Percentiles rank a stretch among this genome's conserved stretches.
Evolutionary conservation across 139 green algal genomes (phyloP).

Genomic region (Nannochloris sp.): DNA sequence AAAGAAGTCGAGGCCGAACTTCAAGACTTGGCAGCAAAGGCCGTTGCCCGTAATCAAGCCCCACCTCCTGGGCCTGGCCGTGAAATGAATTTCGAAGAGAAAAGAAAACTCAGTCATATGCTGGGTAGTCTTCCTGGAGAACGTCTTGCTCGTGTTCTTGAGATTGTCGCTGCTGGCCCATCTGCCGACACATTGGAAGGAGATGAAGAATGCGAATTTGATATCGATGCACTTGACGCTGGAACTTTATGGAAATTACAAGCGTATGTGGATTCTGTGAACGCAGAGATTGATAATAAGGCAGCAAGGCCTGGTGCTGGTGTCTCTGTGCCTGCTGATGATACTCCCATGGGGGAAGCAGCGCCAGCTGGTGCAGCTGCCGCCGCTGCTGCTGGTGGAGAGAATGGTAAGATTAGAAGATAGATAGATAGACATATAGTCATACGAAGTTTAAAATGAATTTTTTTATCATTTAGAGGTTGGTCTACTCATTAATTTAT

Average conservation of each 20-base stretch:
- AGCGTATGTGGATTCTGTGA: slow-evolving; percentile 27
- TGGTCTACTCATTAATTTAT: not conserved
- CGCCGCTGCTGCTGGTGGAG: not conserved
- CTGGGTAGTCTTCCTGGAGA: slow-evolving; percentile 34
- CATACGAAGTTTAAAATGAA: not conserved
- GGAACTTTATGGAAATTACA: slow-evolving; percentile 53
- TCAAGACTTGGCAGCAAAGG: slow-evolving; percentile 34
- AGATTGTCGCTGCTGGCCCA: slow-evolving; percentile 43
- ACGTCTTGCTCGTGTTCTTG: slow-evolving; percentile 36
- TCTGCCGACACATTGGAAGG: slow-evolving; percentile 25
- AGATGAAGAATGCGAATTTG: slow-evolving; percentile 57
- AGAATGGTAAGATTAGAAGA: not conserved
- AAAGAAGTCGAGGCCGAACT: slow-evolving; percentile 40
- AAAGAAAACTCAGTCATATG: slow-evolving; percentile 38
- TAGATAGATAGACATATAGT: not conserved
- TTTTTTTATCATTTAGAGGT: not conserved
- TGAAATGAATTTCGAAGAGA: slow-evolving; percentile 61
- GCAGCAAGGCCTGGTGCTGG: not conserved
- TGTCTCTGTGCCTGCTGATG: not conserved
- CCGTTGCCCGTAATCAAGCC: not conserved
- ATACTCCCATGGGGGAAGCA: not conserved
- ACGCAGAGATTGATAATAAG: not conserved
- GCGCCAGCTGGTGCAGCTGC: not conserved
- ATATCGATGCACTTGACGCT: slow-evolving; percentile 45
- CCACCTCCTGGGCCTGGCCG: slow-evolving; percentile 3